phyloP scores from a whole-genome alignment of 305 asterid species.

The Fraxinus latifolia region DNA sequence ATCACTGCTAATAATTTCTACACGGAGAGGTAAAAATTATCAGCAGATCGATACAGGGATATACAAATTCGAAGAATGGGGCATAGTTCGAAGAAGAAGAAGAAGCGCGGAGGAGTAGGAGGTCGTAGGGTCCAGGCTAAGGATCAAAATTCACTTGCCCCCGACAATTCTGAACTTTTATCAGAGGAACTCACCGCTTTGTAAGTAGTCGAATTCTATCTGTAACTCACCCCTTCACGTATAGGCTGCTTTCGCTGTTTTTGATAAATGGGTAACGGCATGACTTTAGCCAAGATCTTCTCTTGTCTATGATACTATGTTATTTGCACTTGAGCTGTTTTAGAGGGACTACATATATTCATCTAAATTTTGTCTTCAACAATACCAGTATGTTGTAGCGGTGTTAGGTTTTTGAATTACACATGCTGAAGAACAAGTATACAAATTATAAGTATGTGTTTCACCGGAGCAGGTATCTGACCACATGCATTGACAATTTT shows the following conservation, averaged over 20 bases:
- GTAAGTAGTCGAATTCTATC: constrained; percentile 34
- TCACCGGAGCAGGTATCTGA: background rate
- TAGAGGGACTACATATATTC: background rate
- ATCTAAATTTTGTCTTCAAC: background rate
- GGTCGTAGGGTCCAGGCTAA: constrained; percentile 61
- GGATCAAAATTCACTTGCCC: constrained; percentile 55
- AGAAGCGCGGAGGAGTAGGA: constrained; percentile 44
- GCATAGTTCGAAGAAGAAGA: constrained; percentile 79
- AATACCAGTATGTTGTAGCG: background rate
- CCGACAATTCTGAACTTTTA: constrained; percentile 54
- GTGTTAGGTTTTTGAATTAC: background rate
- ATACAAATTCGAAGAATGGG: constrained; percentile 42
- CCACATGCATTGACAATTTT: background rate
- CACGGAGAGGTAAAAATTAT: background rate
- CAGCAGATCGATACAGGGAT: background rate
- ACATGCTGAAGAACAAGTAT: background rate
- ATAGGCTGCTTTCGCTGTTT: background rate
- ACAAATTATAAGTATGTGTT: background rate
- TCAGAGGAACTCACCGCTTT: constrained; percentile 85
- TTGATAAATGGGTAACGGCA: background rate
- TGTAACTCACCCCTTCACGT: background rate
- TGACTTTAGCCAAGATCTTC: background rate
- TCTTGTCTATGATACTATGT: background rate
- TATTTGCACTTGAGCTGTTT: background rate
- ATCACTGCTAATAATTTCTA: background rate